phyloP scores from a whole-genome alignment of 441 rosid genomes.

The Omphalea diandra region DNA sequence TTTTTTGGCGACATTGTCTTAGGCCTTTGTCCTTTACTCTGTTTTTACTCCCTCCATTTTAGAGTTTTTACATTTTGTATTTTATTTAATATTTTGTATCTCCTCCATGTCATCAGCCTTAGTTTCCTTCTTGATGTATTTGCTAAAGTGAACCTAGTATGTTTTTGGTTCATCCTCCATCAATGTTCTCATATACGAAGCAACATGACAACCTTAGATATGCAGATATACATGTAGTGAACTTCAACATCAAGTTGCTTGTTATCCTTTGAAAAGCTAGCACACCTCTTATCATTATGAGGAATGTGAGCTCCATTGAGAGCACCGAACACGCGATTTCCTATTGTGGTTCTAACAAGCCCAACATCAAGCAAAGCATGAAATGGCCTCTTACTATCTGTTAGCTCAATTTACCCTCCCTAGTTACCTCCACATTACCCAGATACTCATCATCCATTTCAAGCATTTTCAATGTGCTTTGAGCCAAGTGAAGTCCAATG shows the following conservation, averaged over 20 bases:
- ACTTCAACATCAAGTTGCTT: conserved; percentile 74
- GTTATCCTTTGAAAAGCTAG: conserved; percentile 67
- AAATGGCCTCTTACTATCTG: conserved; percentile 81
- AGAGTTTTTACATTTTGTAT: too few species aligned
- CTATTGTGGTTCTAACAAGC: conserved; percentile 75
- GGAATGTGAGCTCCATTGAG: conserved; percentile 89
- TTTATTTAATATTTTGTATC: too few species aligned
- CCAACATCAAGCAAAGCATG: conserved; percentile 97
- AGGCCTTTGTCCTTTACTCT: too few species aligned
- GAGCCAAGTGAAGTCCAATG: conserved; percentile 86
- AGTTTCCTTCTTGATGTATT: conserved; percentile 58
- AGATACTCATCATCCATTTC: conserved; percentile 76
- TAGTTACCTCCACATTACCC: conserved; percentile 80
- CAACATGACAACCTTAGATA: conserved; percentile 81
- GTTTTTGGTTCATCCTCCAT: conserved; percentile 86
- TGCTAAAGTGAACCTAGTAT: conserved; percentile 69
- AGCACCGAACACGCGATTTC: conserved; percentile 74
- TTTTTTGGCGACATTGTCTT: too few species aligned
- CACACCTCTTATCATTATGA: conserved; percentile 87
- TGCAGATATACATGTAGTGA: conserved; percentile 74
- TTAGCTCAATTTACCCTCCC: conserved; percentile 92
- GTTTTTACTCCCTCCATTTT: too few species aligned
- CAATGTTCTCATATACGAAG: conserved; percentile 68
- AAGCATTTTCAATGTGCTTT: conserved; percentile 70
- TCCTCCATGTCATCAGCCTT: conserved; percentile 65